These are phyloP conservation scores for Cladophialophora chaetospira DNA, from an alignment of 2,329 filamentous ascomycete species.

Conservation along the genomic window DNA sequence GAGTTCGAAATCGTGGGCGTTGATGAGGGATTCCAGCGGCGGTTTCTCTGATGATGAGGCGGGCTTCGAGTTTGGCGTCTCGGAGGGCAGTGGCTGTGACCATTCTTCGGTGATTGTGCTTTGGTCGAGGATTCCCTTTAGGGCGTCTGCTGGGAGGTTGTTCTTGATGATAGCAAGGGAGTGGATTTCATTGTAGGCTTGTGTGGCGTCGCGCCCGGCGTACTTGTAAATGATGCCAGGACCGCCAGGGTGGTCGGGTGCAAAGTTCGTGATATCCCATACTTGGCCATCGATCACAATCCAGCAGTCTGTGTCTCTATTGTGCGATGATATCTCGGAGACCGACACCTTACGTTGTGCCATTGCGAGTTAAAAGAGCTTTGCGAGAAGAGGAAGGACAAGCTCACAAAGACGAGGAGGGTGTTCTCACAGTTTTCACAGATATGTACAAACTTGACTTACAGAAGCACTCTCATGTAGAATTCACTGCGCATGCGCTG, in stretches of 20 bases:
- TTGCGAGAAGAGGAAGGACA: neutral
- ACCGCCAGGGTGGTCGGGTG: slow-evolving; percentile 64
- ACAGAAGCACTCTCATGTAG: neutral
- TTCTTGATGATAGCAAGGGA: slow-evolving; percentile 50
- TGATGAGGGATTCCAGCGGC: slow-evolving; percentile 58
- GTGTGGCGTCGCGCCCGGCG: slow-evolving; percentile 58
- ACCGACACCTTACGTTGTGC: slow-evolving; percentile 22
- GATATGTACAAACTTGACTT: neutral
- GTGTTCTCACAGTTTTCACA: neutral
- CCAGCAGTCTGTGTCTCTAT: slow-evolving; percentile 59
- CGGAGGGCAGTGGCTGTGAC: slow-evolving; percentile 44
- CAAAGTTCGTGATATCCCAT: slow-evolving; percentile 68
- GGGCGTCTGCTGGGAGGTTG: slow-evolving; percentile 47
- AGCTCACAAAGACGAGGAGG: neutral
- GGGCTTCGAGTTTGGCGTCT: slow-evolving; percentile 36
- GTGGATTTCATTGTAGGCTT: slow-evolving; percentile 56
- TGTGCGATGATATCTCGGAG: slow-evolving; percentile 50
- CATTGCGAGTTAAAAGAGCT: neutral
- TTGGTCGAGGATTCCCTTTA: slow-evolving; percentile 53
- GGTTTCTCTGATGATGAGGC: slow-evolving; percentile 42
- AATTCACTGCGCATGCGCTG: neutral
- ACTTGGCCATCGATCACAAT: slow-evolving; percentile 68
- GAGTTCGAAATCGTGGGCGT: slow-evolving; percentile 61
- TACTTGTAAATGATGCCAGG: slow-evolving; percentile 45
- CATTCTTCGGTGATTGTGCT: slow-evolving; percentile 54